These are phyloP conservation scores for Leucosporidium creatinivorum DNA, from an alignment of 768 basidiomycete species.

Conservation along the genomic window DNA sequence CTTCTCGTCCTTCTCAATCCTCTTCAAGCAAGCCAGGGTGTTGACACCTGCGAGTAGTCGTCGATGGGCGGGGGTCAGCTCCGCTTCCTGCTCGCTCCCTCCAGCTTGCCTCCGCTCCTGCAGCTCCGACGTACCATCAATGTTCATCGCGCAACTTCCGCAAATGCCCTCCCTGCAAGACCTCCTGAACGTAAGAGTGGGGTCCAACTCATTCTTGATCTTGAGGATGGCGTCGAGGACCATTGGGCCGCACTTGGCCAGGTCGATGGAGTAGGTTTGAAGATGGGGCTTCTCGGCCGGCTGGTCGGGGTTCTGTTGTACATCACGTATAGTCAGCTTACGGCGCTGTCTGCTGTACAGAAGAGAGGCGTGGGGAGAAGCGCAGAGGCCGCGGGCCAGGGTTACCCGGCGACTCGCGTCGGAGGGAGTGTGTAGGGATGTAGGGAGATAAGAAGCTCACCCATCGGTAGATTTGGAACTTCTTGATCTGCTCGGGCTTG, in stretches of 20 bases:
- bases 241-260: slow-evolving; percentile 95
- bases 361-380: background rate
- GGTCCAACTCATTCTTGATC: slow-evolving; percentile 97
- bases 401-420: background rate
- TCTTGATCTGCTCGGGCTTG: slow-evolving; percentile 63
- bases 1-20: slow-evolving; percentile 74
- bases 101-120: too few species aligned
- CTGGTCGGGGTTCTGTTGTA: slow-evolving; percentile 76
- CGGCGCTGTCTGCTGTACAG: background rate
- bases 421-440: background rate
- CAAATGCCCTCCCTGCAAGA: slow-evolving; percentile 94
- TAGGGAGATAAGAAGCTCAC: slow-evolving; percentile 48
- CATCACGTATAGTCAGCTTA: too few species aligned
- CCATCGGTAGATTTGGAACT: slow-evolving; percentile 99
- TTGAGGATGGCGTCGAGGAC: slow-evolving; percentile 90
- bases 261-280: slow-evolving; percentile 83
- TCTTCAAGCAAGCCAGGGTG: slow-evolving; percentile 92
- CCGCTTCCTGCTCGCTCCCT: too few species aligned
- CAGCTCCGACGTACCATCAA: slow-evolving; percentile 62
- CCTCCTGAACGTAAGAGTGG: slow-evolving; percentile 90
- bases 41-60: slow-evolving; percentile 49
- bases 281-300: slow-evolving; percentile 83
- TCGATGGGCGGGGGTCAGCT: background rate
- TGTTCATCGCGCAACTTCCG: slow-evolving; percentile 98
- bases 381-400: slow-evolving; percentile 4